A percentile compares a stretch with the other conserved stretches of the same genome.
phyloP scores from a whole-genome alignment of 2,329 filamentous ascomycete genomes.

The Lachnellula hyalina region DNA sequence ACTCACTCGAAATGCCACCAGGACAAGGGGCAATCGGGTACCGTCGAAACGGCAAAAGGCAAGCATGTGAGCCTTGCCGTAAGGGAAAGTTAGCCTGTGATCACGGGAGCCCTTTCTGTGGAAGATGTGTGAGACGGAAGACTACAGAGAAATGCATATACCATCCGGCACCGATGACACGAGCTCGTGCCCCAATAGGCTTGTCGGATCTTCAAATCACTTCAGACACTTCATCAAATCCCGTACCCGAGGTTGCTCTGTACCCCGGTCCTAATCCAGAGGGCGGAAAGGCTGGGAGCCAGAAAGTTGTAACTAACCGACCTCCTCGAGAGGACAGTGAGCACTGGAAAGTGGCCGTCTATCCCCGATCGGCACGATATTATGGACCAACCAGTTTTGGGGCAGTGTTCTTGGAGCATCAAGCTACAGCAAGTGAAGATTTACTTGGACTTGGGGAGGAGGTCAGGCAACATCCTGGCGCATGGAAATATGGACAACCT shows the following conservation, averaged over 20 bases:
- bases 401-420: constrained; percentile 25
- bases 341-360: constrained; percentile 18
- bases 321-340: not conserved
- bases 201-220: not conserved
- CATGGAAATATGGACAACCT: constrained; percentile 23
- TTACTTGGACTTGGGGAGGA: constrained; percentile 25
- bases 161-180: constrained; percentile 27
- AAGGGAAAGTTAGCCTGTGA: constrained; percentile 29
- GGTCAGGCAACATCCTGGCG: constrained; percentile 21
- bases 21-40: constrained; percentile 15
- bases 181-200: constrained; percentile 4
- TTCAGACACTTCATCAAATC: not conserved
- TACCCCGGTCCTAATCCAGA: not conserved
- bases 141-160: constrained; percentile 24
- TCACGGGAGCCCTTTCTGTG: constrained; percentile 25
- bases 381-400: constrained; percentile 27
- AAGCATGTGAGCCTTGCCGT: constrained; percentile 29
- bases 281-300: not conserved
- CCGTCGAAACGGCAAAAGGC: constrained; percentile 28
- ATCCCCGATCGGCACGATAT: constrained; percentile 20
- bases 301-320: not conserved
- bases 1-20: constrained; percentile 9
- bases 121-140: constrained; percentile 24
- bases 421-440: constrained; percentile 13
- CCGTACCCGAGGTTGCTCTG: not conserved